phyloP scores from a whole-genome alignment of 805 yeast genomes.

The Ogataea zsoltii region DNA sequence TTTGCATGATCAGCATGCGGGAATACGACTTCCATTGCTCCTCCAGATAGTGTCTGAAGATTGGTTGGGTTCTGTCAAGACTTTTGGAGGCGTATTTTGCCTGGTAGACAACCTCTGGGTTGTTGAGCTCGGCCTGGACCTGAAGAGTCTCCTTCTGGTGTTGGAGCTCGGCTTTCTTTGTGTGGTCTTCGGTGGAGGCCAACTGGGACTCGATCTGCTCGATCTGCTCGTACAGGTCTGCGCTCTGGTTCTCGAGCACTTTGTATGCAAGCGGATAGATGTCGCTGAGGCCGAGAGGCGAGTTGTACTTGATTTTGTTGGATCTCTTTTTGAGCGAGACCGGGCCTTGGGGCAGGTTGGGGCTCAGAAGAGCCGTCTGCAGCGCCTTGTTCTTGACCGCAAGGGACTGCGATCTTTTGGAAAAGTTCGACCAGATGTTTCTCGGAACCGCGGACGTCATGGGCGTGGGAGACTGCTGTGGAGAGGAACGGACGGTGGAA shows the following conservation, averaged over 20 bases:
- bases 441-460: constrained; percentile 14
- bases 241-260: constrained; percentile 50
- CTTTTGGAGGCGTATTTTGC: constrained; percentile 46
- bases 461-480: not conserved
- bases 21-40: constrained; percentile 72
- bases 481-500: too few relatives aligned
- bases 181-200: constrained; percentile 22
- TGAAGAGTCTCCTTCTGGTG: constrained; percentile 36
- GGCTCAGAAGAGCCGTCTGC: constrained; percentile 32
- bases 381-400: constrained; percentile 30
- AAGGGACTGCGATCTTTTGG: constrained; percentile 34
- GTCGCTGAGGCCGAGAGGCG: constrained; percentile 71
- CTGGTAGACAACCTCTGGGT: constrained; percentile 85
- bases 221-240: constrained; percentile 39
- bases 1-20: constrained; percentile 83
- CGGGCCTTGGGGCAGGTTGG: constrained; percentile 49
- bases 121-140: constrained; percentile 65
- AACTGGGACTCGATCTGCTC: constrained; percentile 36
- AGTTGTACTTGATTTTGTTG: constrained; percentile 53
- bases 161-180: constrained; percentile 17
- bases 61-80: constrained; percentile 72
- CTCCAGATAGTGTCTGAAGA: constrained; percentile 69
- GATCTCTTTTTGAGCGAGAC: constrained; percentile 45
- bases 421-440: constrained; percentile 39
- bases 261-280: constrained; percentile 72